Evolutionary conservation across 768 basidiomycete genomes (phyloP), one percentile per base, ranked within the genome.

Genomic region (Mrakia gelida): DNA sequence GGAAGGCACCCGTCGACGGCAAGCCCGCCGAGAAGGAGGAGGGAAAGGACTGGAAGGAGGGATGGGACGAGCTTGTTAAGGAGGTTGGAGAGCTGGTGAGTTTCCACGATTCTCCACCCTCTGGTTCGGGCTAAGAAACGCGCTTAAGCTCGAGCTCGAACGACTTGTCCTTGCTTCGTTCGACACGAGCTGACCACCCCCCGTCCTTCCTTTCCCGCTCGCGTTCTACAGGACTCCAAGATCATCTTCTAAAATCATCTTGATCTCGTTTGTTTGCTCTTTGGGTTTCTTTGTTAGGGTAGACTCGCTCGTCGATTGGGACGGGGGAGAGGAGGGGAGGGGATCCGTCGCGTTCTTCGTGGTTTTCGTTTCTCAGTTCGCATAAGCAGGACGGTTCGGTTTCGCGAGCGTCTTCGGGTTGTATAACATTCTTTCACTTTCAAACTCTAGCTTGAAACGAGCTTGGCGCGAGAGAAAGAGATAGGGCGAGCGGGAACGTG

Each of bases 41-140:
- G 71, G 81, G 84, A 56, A 91, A 92, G 76, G 95, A 97, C 82
- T 96, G 92, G 85, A 88, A 88, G 83, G 92, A 93, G 82, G 85
- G 92, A 79, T 95, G 95, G 84, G 90, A 92, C 63, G 94, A 97
- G 83, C 91, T 92, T 82, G 89, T 88, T 82, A 87, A 88, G 82
- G 96, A 98, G 86, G 92, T 98, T 73, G 89, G 90, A 85, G 91
- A 90, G 83, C 86, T 96, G 80, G 83, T 84, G 32, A 75, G 83
- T 81, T 18, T n/a, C 9, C 49, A 34, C 26, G 3, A 5, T 21
- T 43, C 41, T 43, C 41, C 41, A 11, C 11, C 41, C 11, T 43
- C 41, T 43, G 5, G 41, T 5, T 43, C 41, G 11, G 11, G 41
- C 41, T 5, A 43, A 43, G 41, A 11, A 5, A 6, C 41, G 41